Evolutionary conservation across 352 stramenopile species (phyloP).

Genomic region (Bremia lactucae): DNA sequence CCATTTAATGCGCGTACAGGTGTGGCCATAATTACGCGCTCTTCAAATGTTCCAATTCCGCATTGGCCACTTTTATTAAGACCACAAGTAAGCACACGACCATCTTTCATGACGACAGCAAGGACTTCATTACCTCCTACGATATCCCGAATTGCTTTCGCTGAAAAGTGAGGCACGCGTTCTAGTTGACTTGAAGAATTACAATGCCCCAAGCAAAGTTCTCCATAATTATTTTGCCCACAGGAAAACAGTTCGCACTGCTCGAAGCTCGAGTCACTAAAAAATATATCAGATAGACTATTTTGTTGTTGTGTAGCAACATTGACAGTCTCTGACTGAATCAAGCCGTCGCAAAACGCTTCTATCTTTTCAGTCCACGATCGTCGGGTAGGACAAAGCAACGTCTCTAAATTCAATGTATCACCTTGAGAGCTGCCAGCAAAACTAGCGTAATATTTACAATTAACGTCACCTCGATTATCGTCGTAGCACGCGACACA

Average conservation of each 20-base stretch:
- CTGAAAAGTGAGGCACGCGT: conserved; percentile 75
- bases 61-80: conserved; percentile 86
- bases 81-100: conserved; percentile 64
- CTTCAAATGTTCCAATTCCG: conserved; percentile 80
- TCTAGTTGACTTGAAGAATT: conserved; percentile 83
- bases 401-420: conserved; percentile 19
- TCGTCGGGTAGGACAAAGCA: conserved; percentile 45
- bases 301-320: conserved; percentile 6
- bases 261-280: conserved; percentile 37
- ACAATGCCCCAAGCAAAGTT: conserved; percentile 77
- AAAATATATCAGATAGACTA: conserved; percentile 2
- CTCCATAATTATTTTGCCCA: conserved; percentile 85
- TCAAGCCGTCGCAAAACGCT: conserved; percentile 25
- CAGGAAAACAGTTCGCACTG: conserved; percentile 83
- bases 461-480: conserved; percentile 46
- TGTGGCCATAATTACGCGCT: conserved; percentile 65
- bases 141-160: conserved; percentile 63
- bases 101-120: conserved; percentile 78
- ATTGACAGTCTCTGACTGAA: conserved; percentile 5
- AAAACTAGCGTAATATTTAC: conserved; percentile 35
- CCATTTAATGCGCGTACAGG: conserved; percentile 59
- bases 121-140: conserved; percentile 79
- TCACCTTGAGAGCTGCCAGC: conserved; percentile 25
- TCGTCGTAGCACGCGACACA: conserved; percentile 74
- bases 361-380: conserved; percentile 39